Evolutionary conservation across 768 basidiomycete genomes (phyloP).

Genomic region (Neoboletus subvelutipes): DNA sequence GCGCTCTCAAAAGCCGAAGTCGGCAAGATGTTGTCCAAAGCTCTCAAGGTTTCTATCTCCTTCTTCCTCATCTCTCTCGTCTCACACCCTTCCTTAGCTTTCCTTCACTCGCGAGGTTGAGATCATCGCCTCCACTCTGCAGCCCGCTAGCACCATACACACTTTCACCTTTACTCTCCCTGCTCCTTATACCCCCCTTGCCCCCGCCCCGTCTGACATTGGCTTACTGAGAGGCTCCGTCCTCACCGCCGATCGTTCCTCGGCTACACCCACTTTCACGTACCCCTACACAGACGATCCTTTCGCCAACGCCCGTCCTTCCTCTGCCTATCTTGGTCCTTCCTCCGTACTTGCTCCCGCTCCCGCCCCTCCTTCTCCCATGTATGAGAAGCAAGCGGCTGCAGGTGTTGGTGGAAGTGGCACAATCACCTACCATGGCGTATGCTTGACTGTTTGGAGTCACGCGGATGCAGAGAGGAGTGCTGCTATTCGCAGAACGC

Average conservation of each 20-base stretch:
- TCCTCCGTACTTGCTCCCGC: slow-evolving; percentile 54
- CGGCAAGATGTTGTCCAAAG: slow-evolving; percentile 87
- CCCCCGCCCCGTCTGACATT: slow-evolving; percentile 65
- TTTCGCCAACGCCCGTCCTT: slow-evolving; percentile 64
- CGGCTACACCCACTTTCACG: slow-evolving; percentile 64
- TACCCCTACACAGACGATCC: slow-evolving; percentile 78
- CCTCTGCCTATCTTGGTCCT: slow-evolving; percentile 79
- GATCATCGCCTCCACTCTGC: slow-evolving; percentile 91
- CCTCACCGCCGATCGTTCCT: slow-evolving; percentile 62
- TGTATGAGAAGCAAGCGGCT: slow-evolving; percentile 31
- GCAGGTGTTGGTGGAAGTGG: slow-evolving; percentile 38
- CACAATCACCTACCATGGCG: slow-evolving; percentile 78
- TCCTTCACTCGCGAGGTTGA: slow-evolving; percentile 92
- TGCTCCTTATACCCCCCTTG: slow-evolving; percentile 71
- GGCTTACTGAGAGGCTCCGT: slow-evolving; percentile 69
- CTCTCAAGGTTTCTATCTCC: slow-evolving; percentile 65
- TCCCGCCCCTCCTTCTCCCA: slow-evolving; percentile 26
- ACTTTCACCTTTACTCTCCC: slow-evolving; percentile 88
- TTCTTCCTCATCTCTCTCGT: neutral
- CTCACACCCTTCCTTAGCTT: slow-evolving; percentile 46
- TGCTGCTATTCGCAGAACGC: slow-evolving; percentile 76
- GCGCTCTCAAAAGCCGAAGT: slow-evolving; percentile 84
- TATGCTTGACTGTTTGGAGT: slow-evolving; percentile 93
- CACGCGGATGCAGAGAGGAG: slow-evolving; percentile 90
- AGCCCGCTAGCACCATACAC: slow-evolving; percentile 90